Conservation (phyloP, 1,139 yeast species). For the Candida sp. region DNA sequence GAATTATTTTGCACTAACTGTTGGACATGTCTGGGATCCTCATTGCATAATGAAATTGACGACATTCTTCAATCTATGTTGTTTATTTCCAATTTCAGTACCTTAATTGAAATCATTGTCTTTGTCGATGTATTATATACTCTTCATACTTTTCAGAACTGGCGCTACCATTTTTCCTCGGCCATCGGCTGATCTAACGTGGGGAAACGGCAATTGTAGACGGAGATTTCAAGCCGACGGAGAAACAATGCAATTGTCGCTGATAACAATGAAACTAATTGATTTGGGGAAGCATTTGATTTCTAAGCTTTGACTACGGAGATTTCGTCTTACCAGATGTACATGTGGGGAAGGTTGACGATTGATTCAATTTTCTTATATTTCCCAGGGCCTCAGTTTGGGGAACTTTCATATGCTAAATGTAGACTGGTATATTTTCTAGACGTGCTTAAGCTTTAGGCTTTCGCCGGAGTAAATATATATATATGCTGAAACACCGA, state of each 20-base stretch:
- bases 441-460: not conserved
- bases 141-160: not conserved
- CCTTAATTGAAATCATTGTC: not conserved
- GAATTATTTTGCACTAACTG: constrained; percentile 4
- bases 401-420: not conserved
- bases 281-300: not conserved
- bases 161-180: not conserved
- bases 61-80: not conserved
- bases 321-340: not conserved
- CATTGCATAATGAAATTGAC: constrained; percentile 7
- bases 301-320: not conserved
- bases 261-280: not conserved
- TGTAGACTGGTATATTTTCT: not conserved
- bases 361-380: not conserved
- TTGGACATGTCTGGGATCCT: constrained; percentile 8
- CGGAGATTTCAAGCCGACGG: not conserved
- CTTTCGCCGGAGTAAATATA: not conserved
- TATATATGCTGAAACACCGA: not conserved
- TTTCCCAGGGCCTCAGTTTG: not conserved
- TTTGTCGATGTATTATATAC: not conserved
- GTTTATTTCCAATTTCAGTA: not conserved
- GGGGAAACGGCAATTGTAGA: not conserved
- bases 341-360: not conserved
- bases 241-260: not conserved
- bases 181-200: not conserved